These are phyloP conservation scores for Aphanoascus verrucosus DNA, from an alignment of 2,329 filamentous ascomycete species.

Conservation along the genomic window DNA sequence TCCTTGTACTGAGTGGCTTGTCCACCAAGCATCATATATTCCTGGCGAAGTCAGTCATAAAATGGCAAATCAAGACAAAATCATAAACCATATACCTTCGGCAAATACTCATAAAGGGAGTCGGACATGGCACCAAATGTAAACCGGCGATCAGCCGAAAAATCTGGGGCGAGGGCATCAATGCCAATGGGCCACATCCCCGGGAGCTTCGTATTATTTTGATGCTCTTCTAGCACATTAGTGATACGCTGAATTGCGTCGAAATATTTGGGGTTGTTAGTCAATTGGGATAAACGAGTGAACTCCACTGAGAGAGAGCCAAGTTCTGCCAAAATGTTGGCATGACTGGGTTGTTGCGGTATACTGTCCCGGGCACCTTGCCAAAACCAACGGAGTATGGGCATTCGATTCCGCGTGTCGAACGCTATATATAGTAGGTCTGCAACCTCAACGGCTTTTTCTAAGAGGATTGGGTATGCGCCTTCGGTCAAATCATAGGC, in stretches of 20 bases:
- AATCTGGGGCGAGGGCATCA: slow-evolving; percentile 22
- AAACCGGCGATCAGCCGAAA: slow-evolving; percentile 30
- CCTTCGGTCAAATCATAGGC: slow-evolving; percentile 43
- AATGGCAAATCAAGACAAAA: not conserved
- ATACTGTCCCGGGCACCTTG: slow-evolving; percentile 18
- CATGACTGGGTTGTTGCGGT: slow-evolving; percentile 22
- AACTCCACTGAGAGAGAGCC: slow-evolving; percentile 36
- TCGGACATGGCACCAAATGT: slow-evolving; percentile 49
- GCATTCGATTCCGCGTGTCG: slow-evolving; percentile 24
- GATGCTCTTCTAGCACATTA: slow-evolving; percentile 25
- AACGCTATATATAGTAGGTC: slow-evolving; percentile 43
- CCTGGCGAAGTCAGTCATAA: slow-evolving; percentile 8
- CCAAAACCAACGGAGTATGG: slow-evolving; percentile 19
- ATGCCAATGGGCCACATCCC: slow-evolving; percentile 33
- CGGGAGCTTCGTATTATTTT: slow-evolving; percentile 28
- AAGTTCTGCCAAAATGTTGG: slow-evolving; percentile 27
- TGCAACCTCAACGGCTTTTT: slow-evolving; percentile 45
- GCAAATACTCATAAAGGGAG: slow-evolving; percentile 49
- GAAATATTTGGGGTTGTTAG: slow-evolving; percentile 29
- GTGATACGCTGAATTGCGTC: slow-evolving; percentile 31
- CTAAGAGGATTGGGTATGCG: slow-evolving; percentile 33
- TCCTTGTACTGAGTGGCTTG: slow-evolving; percentile 51
- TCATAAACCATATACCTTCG: slow-evolving; percentile 44
- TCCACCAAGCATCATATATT: slow-evolving; percentile 61
- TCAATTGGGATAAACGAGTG: slow-evolving; percentile 32